A percentile compares a stretch with the other conserved stretches of the same genome.
These are phyloP conservation scores for Chrysochromulina parva DNA, from an alignment of 78 protist species.

Conservation along the genomic window DNA sequence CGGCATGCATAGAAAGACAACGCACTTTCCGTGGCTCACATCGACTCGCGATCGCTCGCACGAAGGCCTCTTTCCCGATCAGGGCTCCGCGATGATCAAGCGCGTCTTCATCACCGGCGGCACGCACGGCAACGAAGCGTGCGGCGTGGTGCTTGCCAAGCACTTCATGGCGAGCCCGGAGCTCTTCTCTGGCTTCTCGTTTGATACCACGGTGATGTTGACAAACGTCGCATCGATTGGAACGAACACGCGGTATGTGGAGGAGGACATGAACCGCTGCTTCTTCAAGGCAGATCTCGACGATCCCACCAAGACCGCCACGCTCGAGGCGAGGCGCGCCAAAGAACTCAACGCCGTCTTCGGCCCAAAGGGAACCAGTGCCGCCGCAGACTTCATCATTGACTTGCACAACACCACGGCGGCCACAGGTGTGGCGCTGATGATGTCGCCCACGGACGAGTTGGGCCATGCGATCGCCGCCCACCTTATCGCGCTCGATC, in stretches of 20 bases:
- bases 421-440: background rate
- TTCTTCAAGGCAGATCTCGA: background rate
- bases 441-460: background rate
- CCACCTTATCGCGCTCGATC: background rate
- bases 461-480: background rate
- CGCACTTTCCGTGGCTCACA: too few relatives aligned
- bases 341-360: background rate
- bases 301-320: background rate
- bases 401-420: constrained; percentile 42
- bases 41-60: too few relatives aligned
- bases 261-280: constrained; percentile 43
- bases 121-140: constrained; percentile 41
- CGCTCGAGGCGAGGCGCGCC: background rate
- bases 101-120: constrained; percentile 29
- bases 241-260: background rate
- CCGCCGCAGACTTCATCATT: constrained; percentile 3
- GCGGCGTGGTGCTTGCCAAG: background rate
- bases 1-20: too few relatives aligned
- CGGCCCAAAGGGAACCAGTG: background rate
- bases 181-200: background rate
- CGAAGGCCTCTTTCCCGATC: too few relatives aligned
- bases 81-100: background rate
- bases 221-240: background rate
- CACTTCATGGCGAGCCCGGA: background rate
- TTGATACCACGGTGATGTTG: background rate